Evolutionary conservation across 2,329 filamentous ascomycete species (phyloP).

Genomic region (Fusarium mundagurra): DNA sequence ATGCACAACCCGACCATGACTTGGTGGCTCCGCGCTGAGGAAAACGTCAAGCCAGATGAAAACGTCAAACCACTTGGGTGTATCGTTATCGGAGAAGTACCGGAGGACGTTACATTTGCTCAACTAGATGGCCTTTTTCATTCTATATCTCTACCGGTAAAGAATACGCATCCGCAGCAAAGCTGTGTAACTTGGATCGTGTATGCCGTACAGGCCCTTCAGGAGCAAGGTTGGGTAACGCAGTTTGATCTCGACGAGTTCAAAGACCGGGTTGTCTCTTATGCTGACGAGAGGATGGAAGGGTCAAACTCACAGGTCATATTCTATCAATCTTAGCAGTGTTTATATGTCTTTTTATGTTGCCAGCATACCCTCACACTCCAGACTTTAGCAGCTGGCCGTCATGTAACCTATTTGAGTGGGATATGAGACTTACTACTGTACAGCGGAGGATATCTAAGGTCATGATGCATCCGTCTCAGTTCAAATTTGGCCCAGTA

Average conservation of each 20-base stretch:
- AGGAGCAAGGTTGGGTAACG: slow-evolving; percentile 38
- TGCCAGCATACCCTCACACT: neutral
- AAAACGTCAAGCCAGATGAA: slow-evolving; percentile 25
- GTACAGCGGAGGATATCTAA: neutral
- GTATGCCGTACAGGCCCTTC: slow-evolving; percentile 41
- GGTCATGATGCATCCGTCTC: neutral
- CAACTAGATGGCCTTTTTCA: slow-evolving; percentile 39
- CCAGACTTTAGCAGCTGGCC: neutral
- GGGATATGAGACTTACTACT: neutral
- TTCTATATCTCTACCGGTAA: slow-evolving; percentile 41
- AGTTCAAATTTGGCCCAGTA: neutral
- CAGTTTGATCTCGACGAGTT: slow-evolving; percentile 42
- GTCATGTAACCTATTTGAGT: rapidly evolving
- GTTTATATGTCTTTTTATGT: neutral
- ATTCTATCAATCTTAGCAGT: neutral
- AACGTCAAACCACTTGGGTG: slow-evolving; percentile 42
- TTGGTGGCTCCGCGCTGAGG: slow-evolving; percentile 43
- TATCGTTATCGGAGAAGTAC: slow-evolving; percentile 42
- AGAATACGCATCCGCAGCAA: slow-evolving; percentile 47
- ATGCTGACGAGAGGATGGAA: slow-evolving; percentile 44
- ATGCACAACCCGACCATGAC: slow-evolving; percentile 47
- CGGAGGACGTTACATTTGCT: slow-evolving; percentile 17
- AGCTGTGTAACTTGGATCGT: slow-evolving; percentile 49
- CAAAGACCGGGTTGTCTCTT: slow-evolving; percentile 42
- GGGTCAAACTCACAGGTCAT: neutral